Evolutionary conservation across 164 flowering plant species (phyloP).

Genomic region (Akebia trifoliata): DNA sequence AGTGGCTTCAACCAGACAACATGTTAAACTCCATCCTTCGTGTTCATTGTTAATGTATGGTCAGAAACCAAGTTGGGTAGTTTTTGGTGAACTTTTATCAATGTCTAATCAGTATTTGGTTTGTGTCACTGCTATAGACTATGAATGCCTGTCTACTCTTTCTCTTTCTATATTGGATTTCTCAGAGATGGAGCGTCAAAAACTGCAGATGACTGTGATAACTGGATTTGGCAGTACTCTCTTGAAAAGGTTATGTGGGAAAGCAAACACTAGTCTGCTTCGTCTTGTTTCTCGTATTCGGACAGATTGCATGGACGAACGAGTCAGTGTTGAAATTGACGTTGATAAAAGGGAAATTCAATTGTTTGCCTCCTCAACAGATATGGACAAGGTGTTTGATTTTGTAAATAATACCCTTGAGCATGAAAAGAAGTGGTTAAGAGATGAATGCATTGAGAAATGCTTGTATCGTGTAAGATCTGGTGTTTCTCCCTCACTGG

Average conservation of each 20-base stretch:
- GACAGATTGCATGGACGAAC: slow-evolving; percentile 40
- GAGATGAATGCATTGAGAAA: slow-evolving; percentile 79
- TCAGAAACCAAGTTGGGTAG: slow-evolving; percentile 83
- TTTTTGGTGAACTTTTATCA: slow-evolving; percentile 75
- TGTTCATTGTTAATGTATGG: slow-evolving; percentile 72
- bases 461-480: slow-evolving; percentile 54
- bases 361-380: slow-evolving; percentile 47
- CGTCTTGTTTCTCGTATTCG: slow-evolving; percentile 45
- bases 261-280: slow-evolving; percentile 38
- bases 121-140: slow-evolving; percentile 79
- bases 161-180: slow-evolving; percentile 52
- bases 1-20: slow-evolving; percentile 70
- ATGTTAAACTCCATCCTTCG: slow-evolving; percentile 81
- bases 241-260: slow-evolving; percentile 81
- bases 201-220: slow-evolving; percentile 39
- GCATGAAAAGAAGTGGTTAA: slow-evolving; percentile 53
- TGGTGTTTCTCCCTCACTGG: slow-evolving; percentile 51
- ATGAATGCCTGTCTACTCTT: slow-evolving; percentile 44
- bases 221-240: slow-evolving; percentile 51
- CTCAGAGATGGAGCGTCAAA: slow-evolving; percentile 39
- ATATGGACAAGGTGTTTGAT: slow-evolving; percentile 40
- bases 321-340: slow-evolving; percentile 57
- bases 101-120: slow-evolving; percentile 58
- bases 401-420: slow-evolving; percentile 46
- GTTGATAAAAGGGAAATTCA: slow-evolving; percentile 48